phyloP scores from a whole-genome alignment of 768 basidiomycete genomes.

The Panellus pusillus region DNA sequence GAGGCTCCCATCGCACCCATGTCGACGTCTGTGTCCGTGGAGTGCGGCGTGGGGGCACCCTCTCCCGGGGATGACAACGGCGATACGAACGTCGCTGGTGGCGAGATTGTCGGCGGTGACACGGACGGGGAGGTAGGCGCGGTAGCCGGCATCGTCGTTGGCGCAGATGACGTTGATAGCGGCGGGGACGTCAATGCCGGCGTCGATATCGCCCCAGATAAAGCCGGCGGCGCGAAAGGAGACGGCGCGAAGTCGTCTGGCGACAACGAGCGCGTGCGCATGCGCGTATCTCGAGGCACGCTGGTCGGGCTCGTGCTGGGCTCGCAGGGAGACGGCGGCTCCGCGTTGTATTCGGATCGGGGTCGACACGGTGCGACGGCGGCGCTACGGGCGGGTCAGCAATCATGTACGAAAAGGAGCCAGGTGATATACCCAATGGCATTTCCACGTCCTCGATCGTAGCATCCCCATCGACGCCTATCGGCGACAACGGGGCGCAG shows the following conservation, averaged over 20 bases:
- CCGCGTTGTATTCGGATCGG: neutral
- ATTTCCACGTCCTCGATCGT: neutral
- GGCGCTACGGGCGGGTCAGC: neutral
- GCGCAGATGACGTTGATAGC: neutral
- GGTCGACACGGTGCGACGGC: too few relatives aligned
- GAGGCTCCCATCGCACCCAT: neutral
- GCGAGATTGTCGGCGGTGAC: neutral
- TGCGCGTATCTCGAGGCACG: neutral
- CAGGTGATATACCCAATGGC: neutral
- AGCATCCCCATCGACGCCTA: slow-evolving; percentile 4
- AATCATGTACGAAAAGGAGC: neutral
- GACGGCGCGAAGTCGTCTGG: slow-evolving; percentile 20
- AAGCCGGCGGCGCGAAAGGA: slow-evolving; percentile 12
- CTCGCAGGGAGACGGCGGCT: neutral
- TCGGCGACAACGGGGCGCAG: neutral
- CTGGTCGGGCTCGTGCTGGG: neutral
- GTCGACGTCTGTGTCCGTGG: neutral
- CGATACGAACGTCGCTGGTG: neutral
- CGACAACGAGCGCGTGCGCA: slow-evolving; percentile 6
- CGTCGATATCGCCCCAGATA: neutral
- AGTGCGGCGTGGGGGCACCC: neutral
- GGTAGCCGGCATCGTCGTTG: neutral
- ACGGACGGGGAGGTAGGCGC: neutral
- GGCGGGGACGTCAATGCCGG: neutral
- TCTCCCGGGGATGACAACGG: neutral